phyloP scores from a whole-genome alignment of 352 stramenopile species.

The Phytophthora multivora region DNA sequence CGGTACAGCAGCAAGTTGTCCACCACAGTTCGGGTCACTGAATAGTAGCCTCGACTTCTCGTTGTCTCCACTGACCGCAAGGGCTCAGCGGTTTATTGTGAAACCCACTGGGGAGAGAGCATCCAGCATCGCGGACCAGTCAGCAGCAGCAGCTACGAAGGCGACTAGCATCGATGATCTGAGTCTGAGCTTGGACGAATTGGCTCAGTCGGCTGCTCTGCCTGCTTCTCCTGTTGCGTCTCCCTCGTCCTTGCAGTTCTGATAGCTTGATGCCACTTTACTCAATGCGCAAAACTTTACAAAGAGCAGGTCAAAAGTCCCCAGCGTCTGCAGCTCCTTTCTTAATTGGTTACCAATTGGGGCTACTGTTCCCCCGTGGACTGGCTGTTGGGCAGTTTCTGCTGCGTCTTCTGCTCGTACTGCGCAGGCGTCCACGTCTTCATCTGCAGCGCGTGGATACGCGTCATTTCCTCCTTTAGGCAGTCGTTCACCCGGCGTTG shows the following conservation, averaged over 20 bases:
- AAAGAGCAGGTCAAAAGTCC: neutral
- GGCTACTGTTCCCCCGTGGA: slow-evolving; percentile 59
- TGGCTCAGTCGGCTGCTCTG: slow-evolving; percentile 17
- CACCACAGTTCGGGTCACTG: slow-evolving; percentile 7
- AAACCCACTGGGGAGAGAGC: slow-evolving; percentile 36
- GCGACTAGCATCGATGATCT: slow-evolving; percentile 7
- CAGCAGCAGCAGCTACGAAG: slow-evolving; percentile 8
- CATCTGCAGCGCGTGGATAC: slow-evolving; percentile 87
- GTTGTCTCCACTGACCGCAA: slow-evolving; percentile 30
- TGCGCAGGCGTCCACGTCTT: slow-evolving; percentile 85
- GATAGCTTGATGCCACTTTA: neutral
- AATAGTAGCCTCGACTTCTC: slow-evolving; percentile 12
- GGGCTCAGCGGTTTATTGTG: slow-evolving; percentile 45
- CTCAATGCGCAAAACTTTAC: slow-evolving; percentile 1
- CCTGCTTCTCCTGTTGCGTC: slow-evolving; percentile 9
- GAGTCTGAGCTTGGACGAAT: slow-evolving; percentile 28
- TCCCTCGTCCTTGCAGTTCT: slow-evolving; percentile 12
- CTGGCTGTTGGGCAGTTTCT: slow-evolving; percentile 55
- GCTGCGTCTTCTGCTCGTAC: slow-evolving; percentile 84
- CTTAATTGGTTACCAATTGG: neutral
- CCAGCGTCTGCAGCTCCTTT: neutral
- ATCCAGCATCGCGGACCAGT: slow-evolving; percentile 2
- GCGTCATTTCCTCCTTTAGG: slow-evolving; percentile 83
- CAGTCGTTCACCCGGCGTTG: slow-evolving; percentile 81
- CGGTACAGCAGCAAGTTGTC: too few species aligned